These are phyloP conservation scores for Diatrype stigma DNA, from an alignment of 2,329 filamentous ascomycete genomes.

Conservation along the genomic window DNA sequence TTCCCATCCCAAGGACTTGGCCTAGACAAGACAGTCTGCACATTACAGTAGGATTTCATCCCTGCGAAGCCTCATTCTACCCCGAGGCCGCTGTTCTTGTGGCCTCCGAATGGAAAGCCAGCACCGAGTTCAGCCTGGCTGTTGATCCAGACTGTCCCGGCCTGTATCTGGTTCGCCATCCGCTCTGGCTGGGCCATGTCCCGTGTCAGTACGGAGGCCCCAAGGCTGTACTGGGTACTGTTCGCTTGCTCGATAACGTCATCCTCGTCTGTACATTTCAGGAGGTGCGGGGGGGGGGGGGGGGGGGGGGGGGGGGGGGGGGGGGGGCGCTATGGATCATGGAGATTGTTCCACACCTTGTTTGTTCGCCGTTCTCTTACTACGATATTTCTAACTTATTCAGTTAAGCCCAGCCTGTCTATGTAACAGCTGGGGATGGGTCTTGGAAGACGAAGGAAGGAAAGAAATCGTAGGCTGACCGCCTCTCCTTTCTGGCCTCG, in stretches of 20 bases:
- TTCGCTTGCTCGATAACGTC: conserved; percentile 44
- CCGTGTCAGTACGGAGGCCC: conserved; percentile 48
- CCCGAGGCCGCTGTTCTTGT: conserved; percentile 49
- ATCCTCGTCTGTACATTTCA: conserved; percentile 38
- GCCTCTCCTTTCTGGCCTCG: too few species aligned
- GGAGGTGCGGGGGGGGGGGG: too few species aligned
- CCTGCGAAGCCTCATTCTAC: conserved; percentile 41
- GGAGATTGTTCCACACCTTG: too few species aligned
- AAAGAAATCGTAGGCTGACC: too few species aligned
- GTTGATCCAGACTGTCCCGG: conserved; percentile 52
- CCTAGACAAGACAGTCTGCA: conserved; percentile 10
- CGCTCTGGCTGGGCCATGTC: conserved; percentile 42
- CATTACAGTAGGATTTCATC: conserved; percentile 30
- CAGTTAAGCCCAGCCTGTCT: too few species aligned
- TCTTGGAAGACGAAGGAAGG: too few species aligned
- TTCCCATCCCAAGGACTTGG: too few species aligned
- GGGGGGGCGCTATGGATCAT: too few species aligned
- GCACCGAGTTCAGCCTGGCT: conserved; percentile 35
- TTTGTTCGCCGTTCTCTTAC: too few species aligned
- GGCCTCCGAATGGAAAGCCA: conserved; percentile 42
- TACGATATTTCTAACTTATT: too few species aligned
- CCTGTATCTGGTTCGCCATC: conserved; percentile 43
- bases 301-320: too few species aligned
- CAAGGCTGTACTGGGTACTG: conserved; percentile 45
- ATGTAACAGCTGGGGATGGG: too few species aligned